Conservation (phyloP, 2,329 filamentous ascomycete species). For the Beauveria rudraprayagi region DNA sequence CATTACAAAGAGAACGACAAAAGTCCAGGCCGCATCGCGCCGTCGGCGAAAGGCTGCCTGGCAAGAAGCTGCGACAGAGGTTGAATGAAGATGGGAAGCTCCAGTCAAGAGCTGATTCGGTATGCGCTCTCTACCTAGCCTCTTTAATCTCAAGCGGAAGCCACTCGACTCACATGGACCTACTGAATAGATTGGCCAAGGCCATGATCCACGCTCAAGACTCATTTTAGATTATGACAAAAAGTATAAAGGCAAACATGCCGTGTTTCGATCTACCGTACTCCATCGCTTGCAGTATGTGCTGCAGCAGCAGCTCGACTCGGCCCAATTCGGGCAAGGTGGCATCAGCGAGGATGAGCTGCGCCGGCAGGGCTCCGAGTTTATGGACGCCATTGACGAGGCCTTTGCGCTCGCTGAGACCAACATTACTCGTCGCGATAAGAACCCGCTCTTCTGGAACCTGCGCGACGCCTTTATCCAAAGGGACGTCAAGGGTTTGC, state of each 20-base stretch:
- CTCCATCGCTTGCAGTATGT: constrained; percentile 29
- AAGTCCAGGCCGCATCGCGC: background rate
- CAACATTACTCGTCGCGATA: constrained; percentile 27
- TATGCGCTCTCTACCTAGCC: constrained; percentile 15
- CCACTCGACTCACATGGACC: background rate
- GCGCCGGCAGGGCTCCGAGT: constrained; percentile 35
- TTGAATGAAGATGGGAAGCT: background rate
- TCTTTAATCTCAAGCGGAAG: background rate
- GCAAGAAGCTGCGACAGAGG: background rate
- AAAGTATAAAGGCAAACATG: constrained; percentile 22
- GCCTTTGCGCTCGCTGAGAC: constrained; percentile 35
- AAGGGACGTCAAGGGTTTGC: constrained; percentile 42
- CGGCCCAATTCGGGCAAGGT: constrained; percentile 17
- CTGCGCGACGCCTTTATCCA: constrained; percentile 53
- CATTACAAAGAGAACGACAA: background rate
- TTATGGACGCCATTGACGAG: constrained; percentile 36
- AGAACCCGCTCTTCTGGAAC: constrained; percentile 49
- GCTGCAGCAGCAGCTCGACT: constrained; percentile 21
- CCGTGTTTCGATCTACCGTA: constrained; percentile 26
- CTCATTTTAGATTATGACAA: constrained; percentile 20
- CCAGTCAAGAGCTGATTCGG: constrained; percentile 15
- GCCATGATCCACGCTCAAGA: constrained; percentile 27
- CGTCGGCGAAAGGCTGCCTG: background rate
- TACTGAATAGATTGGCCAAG: constrained; percentile 21
- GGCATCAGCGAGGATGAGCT: constrained; percentile 32